These are phyloP conservation scores for Taiozyma sp. DNA, from an alignment of 1,139 yeast genomes.

Conservation along the genomic window DNA sequence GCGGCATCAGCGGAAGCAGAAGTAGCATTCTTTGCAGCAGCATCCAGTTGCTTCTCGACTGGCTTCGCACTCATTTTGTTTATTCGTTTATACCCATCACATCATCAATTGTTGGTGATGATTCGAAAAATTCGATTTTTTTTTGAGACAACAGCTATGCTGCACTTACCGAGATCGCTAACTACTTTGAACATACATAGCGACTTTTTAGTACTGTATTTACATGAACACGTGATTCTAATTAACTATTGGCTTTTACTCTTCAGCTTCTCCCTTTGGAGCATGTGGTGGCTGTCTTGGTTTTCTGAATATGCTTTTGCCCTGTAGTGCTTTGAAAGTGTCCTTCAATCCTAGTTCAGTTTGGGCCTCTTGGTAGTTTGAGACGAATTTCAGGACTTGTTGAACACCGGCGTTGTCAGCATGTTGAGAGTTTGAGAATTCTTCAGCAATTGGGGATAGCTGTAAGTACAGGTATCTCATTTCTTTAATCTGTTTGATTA, in stretches of 20 bases:
- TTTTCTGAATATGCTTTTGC: slow-evolving; percentile 12
- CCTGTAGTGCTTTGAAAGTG: slow-evolving; percentile 9
- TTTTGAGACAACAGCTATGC: not conserved
- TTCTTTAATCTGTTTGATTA: slow-evolving; percentile 13
- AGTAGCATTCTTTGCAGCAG: not conserved
- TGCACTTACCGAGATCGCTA: not conserved
- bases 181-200: too few relatives aligned
- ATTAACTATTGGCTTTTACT: not conserved
- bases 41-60: not conserved
- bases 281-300: slow-evolving; percentile 6
- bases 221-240: not conserved
- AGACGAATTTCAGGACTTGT: slow-evolving; percentile 22
- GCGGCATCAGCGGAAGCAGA: not conserved
- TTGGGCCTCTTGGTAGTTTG: slow-evolving; percentile 20
- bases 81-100: too few relatives aligned
- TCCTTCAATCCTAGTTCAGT: slow-evolving; percentile 19
- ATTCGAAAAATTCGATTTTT: not conserved
- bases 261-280: not conserved
- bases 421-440: slow-evolving; percentile 4
- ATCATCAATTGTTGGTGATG: not conserved
- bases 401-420: slow-evolving; percentile 7
- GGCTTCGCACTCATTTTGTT: slow-evolving; percentile 2
- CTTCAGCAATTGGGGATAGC: slow-evolving; percentile 10
- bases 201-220: not conserved
- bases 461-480: slow-evolving; percentile 21